Conservation (phyloP, 225 moss, liverwort and hornwort species). For the Takakia lepidozioides region DNA sequence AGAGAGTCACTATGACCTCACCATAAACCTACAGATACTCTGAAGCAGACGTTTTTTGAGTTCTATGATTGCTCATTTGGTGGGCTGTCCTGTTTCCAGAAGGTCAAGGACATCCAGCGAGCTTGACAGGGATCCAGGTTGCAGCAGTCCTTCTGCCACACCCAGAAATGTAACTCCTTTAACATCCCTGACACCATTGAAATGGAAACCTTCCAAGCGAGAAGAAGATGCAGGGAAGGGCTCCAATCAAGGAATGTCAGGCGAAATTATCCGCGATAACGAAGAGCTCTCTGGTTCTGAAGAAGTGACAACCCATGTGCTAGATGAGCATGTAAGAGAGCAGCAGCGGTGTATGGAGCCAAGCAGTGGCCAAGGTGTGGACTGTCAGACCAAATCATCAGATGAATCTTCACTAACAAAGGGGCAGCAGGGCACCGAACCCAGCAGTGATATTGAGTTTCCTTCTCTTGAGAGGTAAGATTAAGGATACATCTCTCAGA, state of each 20-base stretch:
- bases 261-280: conserved; percentile 8
- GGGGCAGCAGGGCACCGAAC: conserved; percentile 9
- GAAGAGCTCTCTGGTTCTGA: conserved; percentile 13
- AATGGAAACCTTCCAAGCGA: conserved; percentile 39
- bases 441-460: conserved; percentile 9
- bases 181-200: conserved; percentile 38
- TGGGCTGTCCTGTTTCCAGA: no score
- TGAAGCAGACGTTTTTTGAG: no score
- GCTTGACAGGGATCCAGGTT: conserved; percentile 30
- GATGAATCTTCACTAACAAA: conserved; percentile 19
- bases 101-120: conserved; percentile 45
- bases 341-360: conserved; percentile 11
- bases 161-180: conserved; percentile 39
- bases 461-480: conserved; percentile 28
- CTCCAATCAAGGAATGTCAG: conserved; percentile 15
- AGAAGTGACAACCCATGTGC: conserved; percentile 4
- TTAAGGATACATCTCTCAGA: no score
- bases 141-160: conserved; percentile 29
- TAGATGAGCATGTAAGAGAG: conserved; percentile 14
- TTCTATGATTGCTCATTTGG: no score
- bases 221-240: conserved; percentile 42
- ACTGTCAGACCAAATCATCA: conserved; percentile 16
- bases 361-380: conserved; percentile 5
- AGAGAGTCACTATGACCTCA: no score
- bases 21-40: no score